phyloP scores from a whole-genome alignment of 2,329 filamentous ascomycete species.

The Aaosphaeria pasadenensis region DNA sequence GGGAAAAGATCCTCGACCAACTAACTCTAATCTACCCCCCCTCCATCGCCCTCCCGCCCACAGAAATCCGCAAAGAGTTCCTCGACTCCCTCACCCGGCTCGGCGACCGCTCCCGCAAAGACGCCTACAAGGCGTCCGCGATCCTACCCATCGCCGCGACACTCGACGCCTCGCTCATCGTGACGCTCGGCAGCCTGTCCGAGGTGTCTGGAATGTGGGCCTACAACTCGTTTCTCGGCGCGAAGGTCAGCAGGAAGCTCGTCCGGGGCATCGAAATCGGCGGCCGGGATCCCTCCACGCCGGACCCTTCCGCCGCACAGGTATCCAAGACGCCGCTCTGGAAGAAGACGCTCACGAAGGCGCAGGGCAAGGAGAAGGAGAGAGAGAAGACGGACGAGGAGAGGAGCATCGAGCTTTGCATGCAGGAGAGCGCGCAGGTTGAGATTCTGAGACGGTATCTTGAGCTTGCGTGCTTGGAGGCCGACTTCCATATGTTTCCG shows the following conservation, averaged over 20 bases:
- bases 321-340: not conserved
- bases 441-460: slow-evolving; percentile 40
- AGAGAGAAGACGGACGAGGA: slow-evolving; percentile 17
- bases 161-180: slow-evolving; percentile 31
- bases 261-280: slow-evolving; percentile 33
- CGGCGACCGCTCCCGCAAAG: slow-evolving; percentile 40
- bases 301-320: not conserved
- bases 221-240: slow-evolving; percentile 45
- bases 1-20: slow-evolving; percentile 39
- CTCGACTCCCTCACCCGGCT: slow-evolving; percentile 41
- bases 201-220: slow-evolving; percentile 37
- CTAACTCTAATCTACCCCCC: slow-evolving; percentile 42
- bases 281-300: slow-evolving; percentile 3
- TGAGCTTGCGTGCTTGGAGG: slow-evolving; percentile 37
- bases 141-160: slow-evolving; percentile 39
- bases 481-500: slow-evolving; percentile 33
- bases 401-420: slow-evolving; percentile 30
- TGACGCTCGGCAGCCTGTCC: slow-evolving; percentile 38
- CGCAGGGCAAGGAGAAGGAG: slow-evolving; percentile 13
- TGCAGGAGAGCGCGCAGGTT: slow-evolving; percentile 35
- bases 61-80: slow-evolving; percentile 41
- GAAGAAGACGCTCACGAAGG: slow-evolving; percentile 4
- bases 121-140: slow-evolving; percentile 43
- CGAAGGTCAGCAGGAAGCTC: slow-evolving; percentile 39
- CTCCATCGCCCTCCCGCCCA: slow-evolving; percentile 21